Conservation (phyloP, 2,329 filamentous ascomycete species). For the Hysterium pulicare region DNA sequence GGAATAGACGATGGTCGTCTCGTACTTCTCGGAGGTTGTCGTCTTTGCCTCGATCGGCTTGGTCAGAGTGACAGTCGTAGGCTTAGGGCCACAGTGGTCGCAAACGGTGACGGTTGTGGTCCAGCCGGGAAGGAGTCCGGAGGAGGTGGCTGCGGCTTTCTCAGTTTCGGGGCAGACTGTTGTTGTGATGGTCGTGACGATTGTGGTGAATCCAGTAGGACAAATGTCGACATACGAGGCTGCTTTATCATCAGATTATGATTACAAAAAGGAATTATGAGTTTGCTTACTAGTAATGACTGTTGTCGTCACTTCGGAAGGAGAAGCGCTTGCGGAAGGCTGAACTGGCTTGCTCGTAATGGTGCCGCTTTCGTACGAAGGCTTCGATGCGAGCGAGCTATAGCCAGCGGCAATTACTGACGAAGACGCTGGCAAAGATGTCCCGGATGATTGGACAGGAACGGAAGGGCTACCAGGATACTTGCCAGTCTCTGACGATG, state of each 20-base stretch:
- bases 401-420: not conserved
- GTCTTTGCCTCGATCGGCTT: conserved; percentile 24
- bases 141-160: conserved; percentile 15
- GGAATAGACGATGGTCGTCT: not conserved
- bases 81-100: conserved; percentile 18
- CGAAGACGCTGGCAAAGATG: too few species aligned
- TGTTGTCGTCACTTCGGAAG: conserved; percentile 11
- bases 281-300: conserved; percentile 18
- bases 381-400: not conserved
- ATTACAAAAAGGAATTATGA: conserved; percentile 4
- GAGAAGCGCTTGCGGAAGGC: not conserved
- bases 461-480: too few species aligned
- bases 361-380: not conserved
- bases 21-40: not conserved
- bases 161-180: conserved; percentile 23
- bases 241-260: not conserved
- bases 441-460: too few species aligned
- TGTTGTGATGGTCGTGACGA: conserved; percentile 28
- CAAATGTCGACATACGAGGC: conserved; percentile 35
- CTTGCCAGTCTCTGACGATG: too few species aligned
- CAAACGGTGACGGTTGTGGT: conserved; percentile 30
- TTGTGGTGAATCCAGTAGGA: conserved; percentile 33
- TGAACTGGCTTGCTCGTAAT: not conserved
- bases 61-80: conserved; percentile 30
- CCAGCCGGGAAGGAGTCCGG: conserved; percentile 27